These are phyloP conservation scores for Penicillium frequentans DNA, from an alignment of 2,329 filamentous ascomycete species.

Conservation along the genomic window DNA sequence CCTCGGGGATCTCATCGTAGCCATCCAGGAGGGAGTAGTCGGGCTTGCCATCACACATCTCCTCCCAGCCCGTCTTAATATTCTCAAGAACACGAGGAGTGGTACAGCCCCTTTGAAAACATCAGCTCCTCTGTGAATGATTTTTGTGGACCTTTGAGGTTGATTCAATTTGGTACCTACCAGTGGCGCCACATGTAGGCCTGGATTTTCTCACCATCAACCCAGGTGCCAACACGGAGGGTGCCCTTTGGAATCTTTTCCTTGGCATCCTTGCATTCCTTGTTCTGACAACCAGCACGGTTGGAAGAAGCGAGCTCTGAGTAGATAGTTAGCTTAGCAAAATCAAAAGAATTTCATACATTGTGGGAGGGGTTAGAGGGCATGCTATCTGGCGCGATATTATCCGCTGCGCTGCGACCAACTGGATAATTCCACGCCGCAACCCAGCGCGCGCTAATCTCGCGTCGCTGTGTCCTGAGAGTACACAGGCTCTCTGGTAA, in stretches of 20 bases:
- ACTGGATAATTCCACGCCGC: not conserved
- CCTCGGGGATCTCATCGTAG: constrained; percentile 71
- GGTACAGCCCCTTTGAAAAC: constrained; percentile 73
- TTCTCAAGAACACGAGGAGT: constrained; percentile 73
- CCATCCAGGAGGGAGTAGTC: constrained; percentile 74
- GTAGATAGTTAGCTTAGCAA: constrained; percentile 9
- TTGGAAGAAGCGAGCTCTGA: constrained; percentile 69
- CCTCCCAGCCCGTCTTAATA: constrained; percentile 52
- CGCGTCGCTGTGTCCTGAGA: not conserved
- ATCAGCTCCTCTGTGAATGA: not conserved
- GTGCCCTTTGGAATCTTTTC: constrained; percentile 78
- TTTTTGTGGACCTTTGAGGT: not conserved
- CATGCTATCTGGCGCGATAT: not conserved
- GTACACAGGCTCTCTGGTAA: not conserved
- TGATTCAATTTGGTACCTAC: constrained; percentile 50
- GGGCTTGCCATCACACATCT: constrained; percentile 45
- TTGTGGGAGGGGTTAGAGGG: not conserved
- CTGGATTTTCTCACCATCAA: constrained; percentile 61
- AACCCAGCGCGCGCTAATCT: not conserved
- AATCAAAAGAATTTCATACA: not conserved
- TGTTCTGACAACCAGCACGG: constrained; percentile 73
- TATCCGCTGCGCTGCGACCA: not conserved
- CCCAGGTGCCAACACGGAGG: constrained; percentile 72
- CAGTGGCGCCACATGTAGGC: constrained; percentile 83
- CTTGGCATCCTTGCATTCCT: constrained; percentile 67